Conservation (phyloP, 140 eudicot genomes). For the Ambrosia hybrid region DNA sequence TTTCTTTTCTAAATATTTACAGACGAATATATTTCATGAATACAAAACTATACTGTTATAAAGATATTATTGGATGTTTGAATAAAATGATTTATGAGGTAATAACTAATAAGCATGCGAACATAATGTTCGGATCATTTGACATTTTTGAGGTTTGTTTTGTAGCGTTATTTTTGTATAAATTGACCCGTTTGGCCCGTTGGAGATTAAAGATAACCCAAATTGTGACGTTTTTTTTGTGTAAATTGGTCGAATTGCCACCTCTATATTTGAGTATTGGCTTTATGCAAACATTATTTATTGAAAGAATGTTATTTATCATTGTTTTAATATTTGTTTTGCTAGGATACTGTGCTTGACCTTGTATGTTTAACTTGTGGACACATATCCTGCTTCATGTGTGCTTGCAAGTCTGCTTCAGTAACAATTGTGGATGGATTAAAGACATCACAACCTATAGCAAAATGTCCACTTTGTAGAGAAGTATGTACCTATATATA, state of each 20-base stretch:
- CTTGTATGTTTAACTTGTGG: slow-evolving; percentile 47
- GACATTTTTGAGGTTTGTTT: too few relatives aligned
- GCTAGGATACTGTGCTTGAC: slow-evolving; percentile 48
- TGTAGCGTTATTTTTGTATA: too few relatives aligned
- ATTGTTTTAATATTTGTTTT: slow-evolving; percentile 3
- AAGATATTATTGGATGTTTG: too few relatives aligned
- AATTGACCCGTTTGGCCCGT: too few relatives aligned
- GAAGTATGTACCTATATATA: background rate
- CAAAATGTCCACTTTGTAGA: slow-evolving; percentile 52
- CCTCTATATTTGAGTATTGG: background rate
- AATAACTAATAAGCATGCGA: too few relatives aligned
- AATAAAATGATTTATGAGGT: too few relatives aligned
- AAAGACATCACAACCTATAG: slow-evolving; percentile 36
- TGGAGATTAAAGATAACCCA: too few relatives aligned
- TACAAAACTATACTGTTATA: too few relatives aligned
- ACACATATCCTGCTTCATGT: slow-evolving; percentile 54
- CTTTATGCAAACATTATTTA: background rate
- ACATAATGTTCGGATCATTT: too few relatives aligned
- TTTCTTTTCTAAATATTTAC: too few relatives aligned
- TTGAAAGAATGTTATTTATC: background rate
- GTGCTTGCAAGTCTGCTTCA: slow-evolving; percentile 52
- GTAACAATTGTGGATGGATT: slow-evolving; percentile 49
- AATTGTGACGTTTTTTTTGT: background rate
- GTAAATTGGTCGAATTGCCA: background rate
- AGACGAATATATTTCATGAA: too few relatives aligned